Evolutionary conservation across 129 eudicot genomes (phyloP), one percentile per base, ranked within the genome.

Genomic region (Pulicaria dysenterica): DNA sequence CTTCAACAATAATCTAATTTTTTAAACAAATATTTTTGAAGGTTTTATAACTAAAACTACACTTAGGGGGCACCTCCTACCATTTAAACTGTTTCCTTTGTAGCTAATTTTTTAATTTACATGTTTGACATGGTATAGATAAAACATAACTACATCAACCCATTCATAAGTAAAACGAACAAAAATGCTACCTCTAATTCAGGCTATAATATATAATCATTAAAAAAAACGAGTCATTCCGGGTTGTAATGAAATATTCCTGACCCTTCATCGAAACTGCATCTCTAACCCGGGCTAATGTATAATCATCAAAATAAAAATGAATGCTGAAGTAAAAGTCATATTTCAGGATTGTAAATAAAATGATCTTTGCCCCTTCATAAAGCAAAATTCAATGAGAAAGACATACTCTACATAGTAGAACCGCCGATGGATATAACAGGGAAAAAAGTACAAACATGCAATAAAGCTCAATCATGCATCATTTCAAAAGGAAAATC

Each of bases 211-310:
- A 24, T 24, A 36, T 58, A 41, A 36, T 4, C 3, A 3, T 58
- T 10, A 0, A 24, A 7, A 12, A 14, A 43, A 17, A 44, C 7
- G 7, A n/a, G 49, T n/a, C 50, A 15, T 64, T 67, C 31, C 36
- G 15, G 14, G 60, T 49, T 67, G 50, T 51, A 53, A 50, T 37
- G n/a, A 69, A 37, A 51, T 38, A 49, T 48, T 67, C 59, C 73
- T 47, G 46, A 48, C 73, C 31, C 31, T 24, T 24, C 31, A 24
- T 24, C 31, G 2, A 24, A 24, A 24, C 31, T 24, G 31, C 31
- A 24, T 2, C 31, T 24, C 31, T 24, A 24, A 24, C 31, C 31
- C 31, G 2, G 31, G 31, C 31, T 24, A 24, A 24, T 24, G 31
- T 24, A 24, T 24, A 24, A 24, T 24, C 31, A 24, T 24, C 31